These are phyloP conservation scores for Penicillium coffeae DNA, from an alignment of 495 filamentous ascomycete genomes.

Conservation along the genomic window DNA sequence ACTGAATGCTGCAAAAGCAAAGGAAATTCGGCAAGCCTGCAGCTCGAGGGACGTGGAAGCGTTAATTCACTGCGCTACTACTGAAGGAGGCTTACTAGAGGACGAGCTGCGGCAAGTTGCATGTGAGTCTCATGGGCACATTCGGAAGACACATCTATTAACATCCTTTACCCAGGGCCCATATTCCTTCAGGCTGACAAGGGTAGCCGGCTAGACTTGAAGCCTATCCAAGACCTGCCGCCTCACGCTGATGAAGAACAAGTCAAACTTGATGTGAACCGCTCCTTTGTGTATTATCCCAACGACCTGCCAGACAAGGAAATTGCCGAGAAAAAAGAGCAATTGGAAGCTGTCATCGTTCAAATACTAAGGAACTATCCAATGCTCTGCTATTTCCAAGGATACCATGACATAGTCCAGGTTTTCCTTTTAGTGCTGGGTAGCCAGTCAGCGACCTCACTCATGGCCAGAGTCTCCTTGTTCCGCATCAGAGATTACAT, in stretches of 20 bases:
- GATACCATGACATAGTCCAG: conserved; percentile 97
- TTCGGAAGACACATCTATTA: neutral
- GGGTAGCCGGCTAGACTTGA: conserved; percentile 13
- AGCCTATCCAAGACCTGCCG: conserved; percentile 53
- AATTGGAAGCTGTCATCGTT: conserved; percentile 72
- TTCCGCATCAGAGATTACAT: conserved; percentile 95
- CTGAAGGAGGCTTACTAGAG: conserved; percentile 69
- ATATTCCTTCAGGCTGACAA: conserved; percentile 62
- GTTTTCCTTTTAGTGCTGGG: conserved; percentile 87
- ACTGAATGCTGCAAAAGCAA: conserved; percentile 24
- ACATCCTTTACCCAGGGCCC: conserved; percentile 58
- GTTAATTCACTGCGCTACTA: conserved; percentile 64
- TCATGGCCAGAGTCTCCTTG: conserved; percentile 75
- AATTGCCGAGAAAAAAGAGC: conserved; percentile 59
- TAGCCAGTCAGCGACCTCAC: conserved; percentile 44
- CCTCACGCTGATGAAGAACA: conserved; percentile 82
- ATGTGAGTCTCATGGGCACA: conserved; percentile 48
- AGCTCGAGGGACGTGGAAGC: conserved; percentile 55
- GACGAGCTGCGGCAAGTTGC: conserved; percentile 77
- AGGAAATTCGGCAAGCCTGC: conserved; percentile 66
- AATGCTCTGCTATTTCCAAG: conserved; percentile 93
- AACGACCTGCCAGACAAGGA: conserved; percentile 61
- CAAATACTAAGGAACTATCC: conserved; percentile 75
- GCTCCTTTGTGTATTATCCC: conserved; percentile 97
- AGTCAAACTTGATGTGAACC: conserved; percentile 84